phyloP scores from a whole-genome alignment of 2,329 filamentous ascomycete genomes.

The Aureobasidium sp. region DNA sequence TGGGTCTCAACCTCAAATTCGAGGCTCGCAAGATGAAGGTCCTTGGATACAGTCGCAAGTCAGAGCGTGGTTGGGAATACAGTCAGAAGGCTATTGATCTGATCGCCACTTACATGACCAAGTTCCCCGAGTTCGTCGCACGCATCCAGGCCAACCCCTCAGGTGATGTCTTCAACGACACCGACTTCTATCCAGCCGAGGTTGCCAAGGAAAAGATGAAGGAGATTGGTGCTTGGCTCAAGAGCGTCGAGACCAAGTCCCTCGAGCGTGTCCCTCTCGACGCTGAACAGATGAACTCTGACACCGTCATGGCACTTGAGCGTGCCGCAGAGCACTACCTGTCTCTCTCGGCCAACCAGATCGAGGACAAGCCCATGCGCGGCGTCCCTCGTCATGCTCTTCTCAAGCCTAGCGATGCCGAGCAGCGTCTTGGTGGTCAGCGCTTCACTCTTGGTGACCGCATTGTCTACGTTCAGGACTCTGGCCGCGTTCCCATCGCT shows the following conservation, averaged over 20 bases:
- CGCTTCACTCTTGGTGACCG: constrained; percentile 78
- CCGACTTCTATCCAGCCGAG: constrained; percentile 71
- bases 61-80: constrained; percentile 87
- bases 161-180: constrained; percentile 73
- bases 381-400: constrained; percentile 79
- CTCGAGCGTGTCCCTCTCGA: constrained; percentile 95
- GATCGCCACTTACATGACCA: constrained; percentile 80
- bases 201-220: constrained; percentile 73
- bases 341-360: constrained; percentile 39
- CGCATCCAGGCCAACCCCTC: constrained; percentile 78
- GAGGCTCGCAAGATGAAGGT: constrained; percentile 94
- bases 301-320: constrained; percentile 75
- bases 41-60: constrained; percentile 85
- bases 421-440: constrained; percentile 82
- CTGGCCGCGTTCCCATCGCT: constrained; percentile 89
- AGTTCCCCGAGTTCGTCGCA: constrained; percentile 91
- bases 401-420: constrained; percentile 90
- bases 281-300: constrained; percentile 90
- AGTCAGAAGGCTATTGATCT: constrained; percentile 74
- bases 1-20: constrained; percentile 94
- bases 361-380: constrained; percentile 60
- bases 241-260: constrained; percentile 79
- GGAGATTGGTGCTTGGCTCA: constrained; percentile 89
- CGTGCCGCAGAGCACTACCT: constrained; percentile 58
- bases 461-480: constrained; percentile 83